Base-by-base conservation (phyloP, 108 stramenopile species). In the Stephanodiscus minutulus region DNA sequence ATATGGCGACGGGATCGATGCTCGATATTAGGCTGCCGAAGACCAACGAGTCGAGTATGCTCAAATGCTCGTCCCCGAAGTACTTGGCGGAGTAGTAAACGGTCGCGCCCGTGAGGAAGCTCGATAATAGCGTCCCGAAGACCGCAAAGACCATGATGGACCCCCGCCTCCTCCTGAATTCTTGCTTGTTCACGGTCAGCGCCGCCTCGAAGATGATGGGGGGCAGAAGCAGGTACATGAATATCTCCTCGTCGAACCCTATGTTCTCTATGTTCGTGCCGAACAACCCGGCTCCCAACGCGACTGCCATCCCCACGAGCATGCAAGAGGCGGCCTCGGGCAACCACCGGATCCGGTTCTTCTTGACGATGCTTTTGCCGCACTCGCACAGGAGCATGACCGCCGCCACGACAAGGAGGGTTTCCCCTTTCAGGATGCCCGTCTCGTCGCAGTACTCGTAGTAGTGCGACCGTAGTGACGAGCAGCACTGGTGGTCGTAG, bases 181-280 rank as follows among this genome's bases (percentile, higher is more conserved):
- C 84, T 11, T 71, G 52, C 67, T 94, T 94, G 65, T 88, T 87
- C 49, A 93, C 88, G 10, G 68, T 61, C 47, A 95, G 48, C 17
- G 90, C 84, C 27, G 91, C 94, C 77, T 92, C 82, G 79, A 95
- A 93, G 59, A 92, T 91, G 44, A 95, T 95, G 31, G 94, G 94
- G 12, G 94, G 94, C 59, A 95, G 63, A 53, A 95, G 70, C 35
- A 95, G 76, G 41, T 90, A 83, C 65, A 95, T 73, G 68, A 95
- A 95, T 22, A 95, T 80, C 48, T 93, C 85, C 61, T 88, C 88
- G 72, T 93, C 86, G 68, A 95, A 95, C 13, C 82, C 81, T 68
- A 89, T 53, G 22, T 63, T 59, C 12, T 82, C 77, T 52, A 67
- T 78, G 28, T 83, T 65, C 43, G 64, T 41, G 18, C 75, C 73